Percentiles rank a stretch among this genome's conserved stretches.
Conservation (phyloP, 2,329 filamentous ascomycete genomes). For the Boeremia lycopersici region DNA sequence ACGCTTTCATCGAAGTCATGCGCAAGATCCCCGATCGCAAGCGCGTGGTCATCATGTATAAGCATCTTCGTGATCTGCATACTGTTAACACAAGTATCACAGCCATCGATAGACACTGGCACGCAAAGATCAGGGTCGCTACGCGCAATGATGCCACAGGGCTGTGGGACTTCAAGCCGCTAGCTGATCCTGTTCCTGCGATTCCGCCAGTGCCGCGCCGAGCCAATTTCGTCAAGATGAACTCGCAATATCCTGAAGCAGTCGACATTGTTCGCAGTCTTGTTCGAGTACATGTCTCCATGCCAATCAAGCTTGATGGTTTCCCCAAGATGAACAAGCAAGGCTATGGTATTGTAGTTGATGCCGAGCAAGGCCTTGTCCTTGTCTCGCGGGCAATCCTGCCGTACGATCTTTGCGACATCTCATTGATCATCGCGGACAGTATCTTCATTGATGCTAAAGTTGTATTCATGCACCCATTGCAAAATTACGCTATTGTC, state of each 20-base stretch:
- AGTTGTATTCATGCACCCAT: slow-evolving; percentile 91
- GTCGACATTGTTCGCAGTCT: slow-evolving; percentile 94
- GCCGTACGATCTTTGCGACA: slow-evolving; percentile 95
- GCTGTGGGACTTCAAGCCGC: slow-evolving; percentile 90
- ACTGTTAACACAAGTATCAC: slow-evolving; percentile 92
- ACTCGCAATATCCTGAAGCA: slow-evolving; percentile 86
- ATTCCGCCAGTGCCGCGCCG: slow-evolving; percentile 73
- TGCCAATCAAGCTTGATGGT: slow-evolving; percentile 97
- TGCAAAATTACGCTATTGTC: slow-evolving; percentile 96
- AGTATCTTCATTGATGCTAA: slow-evolving; percentile 94
- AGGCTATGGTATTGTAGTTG: slow-evolving; percentile 95
- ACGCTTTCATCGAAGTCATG: slow-evolving; percentile 90
- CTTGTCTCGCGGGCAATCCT: slow-evolving; percentile 93
- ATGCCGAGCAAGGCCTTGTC: slow-evolving; percentile 93
- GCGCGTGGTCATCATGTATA: slow-evolving; percentile 91
- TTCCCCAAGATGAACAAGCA: slow-evolving; percentile 94
- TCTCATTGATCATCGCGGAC: slow-evolving; percentile 94
- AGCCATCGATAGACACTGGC: slow-evolving; percentile 94
- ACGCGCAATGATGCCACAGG: slow-evolving; percentile 88
- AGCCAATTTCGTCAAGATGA: slow-evolving; percentile 90
- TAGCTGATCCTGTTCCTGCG: slow-evolving; percentile 80
- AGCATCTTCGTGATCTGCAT: slow-evolving; percentile 92
- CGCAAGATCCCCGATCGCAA: slow-evolving; percentile 80
- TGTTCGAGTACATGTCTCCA: slow-evolving; percentile 87
- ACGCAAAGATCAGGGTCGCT: slow-evolving; percentile 90